A percentile compares a stretch with the other conserved stretches of the same genome.
These are phyloP conservation scores for Protomyces macrosporus DNA, from an alignment of 1,139 yeast species.

Conservation along the genomic window DNA sequence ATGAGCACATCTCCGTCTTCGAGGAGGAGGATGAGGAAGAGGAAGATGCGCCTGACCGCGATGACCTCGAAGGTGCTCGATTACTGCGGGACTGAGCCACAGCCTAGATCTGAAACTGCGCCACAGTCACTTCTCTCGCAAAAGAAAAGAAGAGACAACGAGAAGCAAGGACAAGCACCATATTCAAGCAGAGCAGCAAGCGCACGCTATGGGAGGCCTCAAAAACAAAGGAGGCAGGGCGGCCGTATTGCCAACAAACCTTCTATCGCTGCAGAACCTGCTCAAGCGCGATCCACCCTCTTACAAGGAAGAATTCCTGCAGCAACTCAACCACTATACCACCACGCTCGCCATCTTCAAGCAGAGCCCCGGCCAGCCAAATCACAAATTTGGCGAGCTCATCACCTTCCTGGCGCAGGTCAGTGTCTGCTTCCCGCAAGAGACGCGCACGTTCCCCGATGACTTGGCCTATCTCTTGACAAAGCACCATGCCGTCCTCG, in stretches of 20 bases:
- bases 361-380: constrained; percentile 46
- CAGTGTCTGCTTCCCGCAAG: constrained; percentile 81
- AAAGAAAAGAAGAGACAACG: background rate
- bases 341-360: constrained; percentile 81
- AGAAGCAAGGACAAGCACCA: background rate
- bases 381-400: constrained; percentile 71
- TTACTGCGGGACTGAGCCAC: background rate
- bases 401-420: constrained; percentile 91
- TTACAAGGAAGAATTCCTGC: constrained; percentile 84
- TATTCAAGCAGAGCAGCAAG: background rate
- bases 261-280: constrained; percentile 81
- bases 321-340: constrained; percentile 88
- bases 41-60: background rate
- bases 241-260: constrained; percentile 84
- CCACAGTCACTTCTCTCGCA: background rate
- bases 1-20: background rate
- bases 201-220: constrained; percentile 13
- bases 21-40: background rate
- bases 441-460: constrained; percentile 74
- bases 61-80: background rate
- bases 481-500: constrained; percentile 71
- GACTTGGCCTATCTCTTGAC: constrained; percentile 65
- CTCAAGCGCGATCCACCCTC: constrained; percentile 90
- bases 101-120: background rate
- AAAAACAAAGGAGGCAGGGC: constrained; percentile 61